Evolutionary conservation across 345 rosid species (phyloP), one percentile per base, ranked within the genome.

Genomic region (Luvunga scandens): DNA sequence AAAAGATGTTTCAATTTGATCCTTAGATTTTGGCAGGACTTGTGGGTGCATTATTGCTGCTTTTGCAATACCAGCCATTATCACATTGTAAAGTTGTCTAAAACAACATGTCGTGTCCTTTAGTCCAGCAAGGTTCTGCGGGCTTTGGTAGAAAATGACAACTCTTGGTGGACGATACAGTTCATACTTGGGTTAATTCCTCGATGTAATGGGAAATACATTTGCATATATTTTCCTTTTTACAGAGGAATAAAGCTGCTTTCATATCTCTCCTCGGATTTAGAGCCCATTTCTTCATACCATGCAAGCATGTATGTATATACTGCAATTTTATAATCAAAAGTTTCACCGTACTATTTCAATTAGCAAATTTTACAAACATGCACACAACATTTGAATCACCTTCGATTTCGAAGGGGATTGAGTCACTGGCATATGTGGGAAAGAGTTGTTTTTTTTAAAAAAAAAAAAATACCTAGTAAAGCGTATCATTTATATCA

Each of bases 241-340:
- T 77, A 18, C 77, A 73, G 56, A 65, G 69, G 65, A 77, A 66
- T 65, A 85, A 81, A 81, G 85, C 83, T 81, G 83, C 81, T 16
- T 14, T 69, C 34, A 27, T 19, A 48, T 69, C 22, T 27, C 24
- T 27, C 24, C 6, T 2, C 31, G 67, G n/a, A 18, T 64, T 31
- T 14, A 13, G 27, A 67, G 39, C 25, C 28, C 50, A 45, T 12
- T 45, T 45, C 50, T 45, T 45, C 50, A 13, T 45, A 10, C 13
- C 50, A 45, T 45, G 50, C 39, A 45, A 12, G 50, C 39, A 36
- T 36, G 39, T 9, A 36, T 36, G 39, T 36, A 9, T 36, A 36
- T 36, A 7, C 45, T 39, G 45, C 45, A 9, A 39, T 39, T 39
- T 2, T 2, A 39, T 9, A 39, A 9, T 9, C 1, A 6, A 38